Evolutionary conservation across 2,329 filamentous ascomycete species (phyloP).

Genomic region (Apiospora sp.): DNA sequence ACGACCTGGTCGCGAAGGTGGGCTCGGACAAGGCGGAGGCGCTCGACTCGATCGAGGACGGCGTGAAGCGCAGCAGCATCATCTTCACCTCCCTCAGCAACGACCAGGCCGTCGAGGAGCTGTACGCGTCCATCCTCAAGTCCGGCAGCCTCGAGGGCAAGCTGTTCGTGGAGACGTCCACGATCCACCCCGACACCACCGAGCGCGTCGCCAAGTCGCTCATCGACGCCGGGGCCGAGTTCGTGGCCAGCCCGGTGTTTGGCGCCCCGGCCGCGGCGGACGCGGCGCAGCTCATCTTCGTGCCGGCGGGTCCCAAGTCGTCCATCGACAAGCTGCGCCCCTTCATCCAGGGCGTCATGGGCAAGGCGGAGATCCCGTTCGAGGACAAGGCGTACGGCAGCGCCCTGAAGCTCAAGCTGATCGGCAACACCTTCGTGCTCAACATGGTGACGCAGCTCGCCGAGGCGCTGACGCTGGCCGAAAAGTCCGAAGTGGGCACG

Average conservation of each 20-base stretch:
- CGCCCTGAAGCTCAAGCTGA: conserved; percentile 77
- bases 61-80: conserved; percentile 74
- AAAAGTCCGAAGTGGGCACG: conserved; percentile 79
- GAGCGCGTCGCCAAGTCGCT: conserved; percentile 68
- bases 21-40: conserved; percentile 69
- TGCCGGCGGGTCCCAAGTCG: conserved; percentile 66
- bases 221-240: conserved; percentile 68
- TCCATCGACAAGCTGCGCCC: conserved; percentile 68
- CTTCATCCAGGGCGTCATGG: conserved; percentile 73
- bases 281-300: conserved; percentile 69
- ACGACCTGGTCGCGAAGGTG: conserved; percentile 69
- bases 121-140: conserved; percentile 65
- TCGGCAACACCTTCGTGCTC: conserved; percentile 87
- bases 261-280: conserved; percentile 70
- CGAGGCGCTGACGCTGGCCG: conserved; percentile 80
- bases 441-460: conserved; percentile 83
- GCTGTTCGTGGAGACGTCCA: conserved; percentile 87
- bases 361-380: conserved; percentile 61
- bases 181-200: conserved; percentile 84
- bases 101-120: conserved; percentile 74
- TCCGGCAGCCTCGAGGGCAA: conserved; percentile 67
- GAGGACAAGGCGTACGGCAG: conserved; percentile 49
- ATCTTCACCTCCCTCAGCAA: conserved; percentile 85
- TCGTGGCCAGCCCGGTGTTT: conserved; percentile 77
- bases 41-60: conserved; percentile 69